Evolutionary conservation across 1,139 yeast species (phyloP).

Genomic region (Hyphopichia khmerensis): DNA sequence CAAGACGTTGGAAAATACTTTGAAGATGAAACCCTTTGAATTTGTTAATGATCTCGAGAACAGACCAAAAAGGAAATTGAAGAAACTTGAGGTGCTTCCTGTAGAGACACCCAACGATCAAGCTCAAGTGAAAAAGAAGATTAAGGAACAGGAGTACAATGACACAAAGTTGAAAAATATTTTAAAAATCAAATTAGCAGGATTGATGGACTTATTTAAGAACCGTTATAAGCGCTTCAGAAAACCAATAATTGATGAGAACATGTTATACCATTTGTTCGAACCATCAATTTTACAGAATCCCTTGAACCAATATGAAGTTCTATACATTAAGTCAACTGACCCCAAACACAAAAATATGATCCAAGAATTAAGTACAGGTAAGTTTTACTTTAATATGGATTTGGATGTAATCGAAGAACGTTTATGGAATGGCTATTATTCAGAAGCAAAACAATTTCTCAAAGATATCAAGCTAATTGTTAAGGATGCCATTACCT

Average conservation of each 20-base stretch:
- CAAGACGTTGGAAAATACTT: conserved; percentile 49
- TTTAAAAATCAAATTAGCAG: conserved; percentile 80
- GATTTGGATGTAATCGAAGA: conserved; percentile 94
- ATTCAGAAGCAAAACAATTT: conserved; percentile 90
- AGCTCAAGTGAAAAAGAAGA: conserved; percentile 26
- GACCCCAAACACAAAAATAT: conserved; percentile 55
- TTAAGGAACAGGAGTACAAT: conserved; percentile 57
- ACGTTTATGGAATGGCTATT: conserved; percentile 93
- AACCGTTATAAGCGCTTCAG: conserved; percentile 83
- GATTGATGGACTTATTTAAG: conserved; percentile 86
- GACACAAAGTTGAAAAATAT: conserved; percentile 84
- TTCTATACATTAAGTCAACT: conserved; percentile 54
- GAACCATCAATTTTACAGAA: conserved; percentile 50
- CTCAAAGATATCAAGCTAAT: conserved; percentile 82
- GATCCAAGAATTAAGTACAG: conserved; percentile 78
- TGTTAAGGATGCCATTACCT: conserved; percentile 69
- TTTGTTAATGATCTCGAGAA: conserved; percentile 51
- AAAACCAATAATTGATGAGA: conserved; percentile 86
- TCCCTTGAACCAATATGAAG: conserved; percentile 40
- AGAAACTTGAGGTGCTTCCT: conserved; percentile 29
- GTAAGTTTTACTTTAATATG: conserved; percentile 76
- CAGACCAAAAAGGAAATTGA: conserved; percentile 50
- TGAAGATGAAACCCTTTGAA: conserved; percentile 67
- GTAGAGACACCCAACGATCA: conserved; percentile 11
- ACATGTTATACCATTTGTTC: conserved; percentile 69